Base-by-base conservation (phyloP, 768 basidiomycete genomes). In the Pulveroboletus sp. region DNA sequence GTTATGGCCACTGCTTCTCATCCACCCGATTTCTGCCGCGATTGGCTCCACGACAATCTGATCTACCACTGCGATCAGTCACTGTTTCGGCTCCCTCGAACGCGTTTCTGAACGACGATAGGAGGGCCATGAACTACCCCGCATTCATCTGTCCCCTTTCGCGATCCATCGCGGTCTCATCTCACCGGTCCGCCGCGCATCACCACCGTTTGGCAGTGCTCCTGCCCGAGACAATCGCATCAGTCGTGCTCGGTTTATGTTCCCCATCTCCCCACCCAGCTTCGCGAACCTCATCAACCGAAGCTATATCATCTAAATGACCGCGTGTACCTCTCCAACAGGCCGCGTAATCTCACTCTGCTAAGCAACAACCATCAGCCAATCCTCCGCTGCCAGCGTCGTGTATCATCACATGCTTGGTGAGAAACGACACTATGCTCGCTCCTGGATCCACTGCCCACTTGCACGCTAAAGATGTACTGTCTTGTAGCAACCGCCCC, bases 401-500 rank as follows among this genome's bases (percentile, higher is more conserved):
- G 21, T 21, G 3, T 21, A 21, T 21, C 21, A 21, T 21, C 21
- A 3, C 21, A 3, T 21, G 3, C 21, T 21, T 21, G 18, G 59
- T 64, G 11, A 72, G 53, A 43, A 59, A 70, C 12, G 66, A 66
- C 18, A 69, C 63, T 4, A 64, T 28, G n/a, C 56, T 59, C 7
- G 58, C 62, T 12, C 68, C 24, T 21, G 21, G 21, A 21, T 3
- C 21, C 21, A 21, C 21, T 3, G 21, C 21, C 21, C 21, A 21
- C 21, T 3, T 21, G 21, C 21, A 21, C 21, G 21, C 21, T 21
- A 21, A 30, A 15, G 28, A 47, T 36, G 21, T 40, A 50, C 50
- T 30, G n/a, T 28, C 9, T 46, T 10, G 46, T 48, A 55, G 27
- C 21, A 44, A 18, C 46, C 46, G 1, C 21, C 47, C 18, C 14